Base-by-base conservation (phyloP, 2,329 filamentous ascomycete species). In the Nemania diffusa region DNA sequence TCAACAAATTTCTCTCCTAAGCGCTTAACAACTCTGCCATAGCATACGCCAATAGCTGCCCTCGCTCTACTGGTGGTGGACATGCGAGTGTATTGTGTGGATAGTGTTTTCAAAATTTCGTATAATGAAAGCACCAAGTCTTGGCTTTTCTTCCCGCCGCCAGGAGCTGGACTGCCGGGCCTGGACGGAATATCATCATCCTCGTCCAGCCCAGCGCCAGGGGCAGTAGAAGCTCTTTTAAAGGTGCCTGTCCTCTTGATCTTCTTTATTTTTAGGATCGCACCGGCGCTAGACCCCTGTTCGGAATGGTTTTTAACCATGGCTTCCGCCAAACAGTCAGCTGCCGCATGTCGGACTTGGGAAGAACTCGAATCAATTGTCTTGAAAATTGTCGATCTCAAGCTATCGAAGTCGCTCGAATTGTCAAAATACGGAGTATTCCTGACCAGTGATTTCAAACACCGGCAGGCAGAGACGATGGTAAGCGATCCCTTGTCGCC, bases 1-100 rank as follows among this genome's bases (percentile, higher is more conserved):
- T 97, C 94, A 5, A 98, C 87, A n/a, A 91, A 86, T 70, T 89
- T 91, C 76, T 96, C 92, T 4, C 93, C 94, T 9, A 99, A 81
- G 15, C 90, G 89, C 71, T 88, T 90, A 57, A 98, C 83, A 8
- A 97, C 86, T 73, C 91, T 91, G 68, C 92, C 90, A 77, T 97
- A 98, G 80, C 94, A 97, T 9, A 97, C 85, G 6, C 92, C 92
- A 60, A 99, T 89, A 7, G 92, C 94, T 42, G 94, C 92, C 71
- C 96, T 89, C 24, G 91, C 87, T 74, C 88, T 91, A 78, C 96
- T 97, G 1, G 91, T 91, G 0, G 93, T 96, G 2, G 91, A 90
- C 62, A 88, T 84, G 73, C 90, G 90, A 67, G 91, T 88, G 75
- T 97, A 99, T 34, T 97, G 93, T 5, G 82, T 84, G 0, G 94